Percentiles rank a stretch among this genome's conserved stretches.
These are phyloP conservation scores for Phytophthora brassicae DNA, from an alignment of 352 stramenopile genomes.

Conservation along the genomic window DNA sequence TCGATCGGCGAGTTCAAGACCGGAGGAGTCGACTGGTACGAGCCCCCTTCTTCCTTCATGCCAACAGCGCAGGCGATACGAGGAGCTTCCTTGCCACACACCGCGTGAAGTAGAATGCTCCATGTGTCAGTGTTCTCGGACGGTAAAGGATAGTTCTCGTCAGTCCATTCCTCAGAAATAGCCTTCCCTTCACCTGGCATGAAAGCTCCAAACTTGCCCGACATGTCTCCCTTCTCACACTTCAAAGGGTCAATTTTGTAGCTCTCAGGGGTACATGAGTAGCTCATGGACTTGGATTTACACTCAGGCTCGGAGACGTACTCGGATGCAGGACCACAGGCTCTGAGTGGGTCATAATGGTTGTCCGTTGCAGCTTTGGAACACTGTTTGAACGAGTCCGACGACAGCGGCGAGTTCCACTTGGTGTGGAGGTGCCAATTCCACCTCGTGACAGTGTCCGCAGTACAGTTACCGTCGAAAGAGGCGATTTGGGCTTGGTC, in stretches of 20 bases:
- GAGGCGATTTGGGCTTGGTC: conserved; percentile 24
- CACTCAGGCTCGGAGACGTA: conserved; percentile 32
- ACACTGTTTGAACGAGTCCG: conserved; percentile 46
- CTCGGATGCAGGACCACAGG: conserved; percentile 53
- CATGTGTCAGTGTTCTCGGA: conserved; percentile 46
- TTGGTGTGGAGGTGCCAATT: conserved; percentile 67
- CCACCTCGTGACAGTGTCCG: conserved; percentile 38
- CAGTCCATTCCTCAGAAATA: conserved; percentile 36
- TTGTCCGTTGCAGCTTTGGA: conserved; percentile 42
- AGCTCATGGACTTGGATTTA: conserved; percentile 34
- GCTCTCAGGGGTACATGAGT: conserved; percentile 42
- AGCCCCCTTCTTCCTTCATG: conserved; percentile 6
- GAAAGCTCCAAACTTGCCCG: conserved; percentile 56
- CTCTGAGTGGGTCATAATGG: conserved; percentile 54
- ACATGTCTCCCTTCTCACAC: conserved; percentile 63
- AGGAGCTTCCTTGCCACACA: conserved; percentile 47
- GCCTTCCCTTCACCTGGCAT: conserved; percentile 25
- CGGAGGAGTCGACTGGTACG: conserved; percentile 20
- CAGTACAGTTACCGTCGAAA: conserved; percentile 43
- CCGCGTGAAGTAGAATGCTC: conserved; percentile 69
- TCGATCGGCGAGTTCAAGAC: conserved; percentile 7
- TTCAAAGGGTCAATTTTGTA: conserved; percentile 40
- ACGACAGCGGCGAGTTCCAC: conserved; percentile 38
- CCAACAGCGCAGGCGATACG: conserved; percentile 51
- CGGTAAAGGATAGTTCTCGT: conserved; percentile 47